Percentiles rank a stretch among this genome's conserved stretches.
phyloP scores from a whole-genome alignment of 768 basidiomycete genomes.

The Russula emetica region DNA sequence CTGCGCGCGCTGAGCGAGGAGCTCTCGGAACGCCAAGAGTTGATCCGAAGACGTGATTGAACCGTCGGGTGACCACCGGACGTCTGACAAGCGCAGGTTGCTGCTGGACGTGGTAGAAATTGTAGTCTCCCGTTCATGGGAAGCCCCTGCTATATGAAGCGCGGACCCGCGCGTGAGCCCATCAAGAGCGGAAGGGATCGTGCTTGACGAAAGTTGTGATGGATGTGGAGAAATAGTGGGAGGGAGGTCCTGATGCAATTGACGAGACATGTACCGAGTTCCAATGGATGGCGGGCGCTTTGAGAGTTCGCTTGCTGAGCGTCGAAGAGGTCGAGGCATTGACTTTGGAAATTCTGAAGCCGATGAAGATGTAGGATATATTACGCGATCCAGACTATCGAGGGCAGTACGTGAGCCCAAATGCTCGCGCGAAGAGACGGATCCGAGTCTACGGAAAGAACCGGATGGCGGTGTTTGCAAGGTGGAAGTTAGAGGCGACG shows the following conservation, averaged over 20 bases:
- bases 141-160: neutral
- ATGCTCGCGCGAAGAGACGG: constrained; percentile 2
- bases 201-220: neutral
- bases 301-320: constrained; percentile 13
- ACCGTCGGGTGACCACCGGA: neutral
- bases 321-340: neutral
- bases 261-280: neutral
- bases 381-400: neutral
- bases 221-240: neutral
- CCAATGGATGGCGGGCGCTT: neutral
- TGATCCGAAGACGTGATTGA: constrained; percentile 18
- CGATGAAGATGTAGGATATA: constrained; percentile 7
- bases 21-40: constrained; percentile 15
- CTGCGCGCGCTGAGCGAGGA: constrained; percentile 18
- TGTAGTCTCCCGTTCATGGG: neutral
- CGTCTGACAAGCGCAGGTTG: neutral
- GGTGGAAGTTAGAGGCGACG: neutral
- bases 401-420: neutral
- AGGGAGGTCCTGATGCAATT: neutral
- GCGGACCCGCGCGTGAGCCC: constrained; percentile 1
- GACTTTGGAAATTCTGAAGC: constrained; percentile 2
- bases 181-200: neutral
- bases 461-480: neutral
- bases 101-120: neutral
- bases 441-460: neutral